These are phyloP conservation scores for Coemansia guatemalensis DNA, from an alignment of 192 early-diverging fungal species.

Conservation along the genomic window DNA sequence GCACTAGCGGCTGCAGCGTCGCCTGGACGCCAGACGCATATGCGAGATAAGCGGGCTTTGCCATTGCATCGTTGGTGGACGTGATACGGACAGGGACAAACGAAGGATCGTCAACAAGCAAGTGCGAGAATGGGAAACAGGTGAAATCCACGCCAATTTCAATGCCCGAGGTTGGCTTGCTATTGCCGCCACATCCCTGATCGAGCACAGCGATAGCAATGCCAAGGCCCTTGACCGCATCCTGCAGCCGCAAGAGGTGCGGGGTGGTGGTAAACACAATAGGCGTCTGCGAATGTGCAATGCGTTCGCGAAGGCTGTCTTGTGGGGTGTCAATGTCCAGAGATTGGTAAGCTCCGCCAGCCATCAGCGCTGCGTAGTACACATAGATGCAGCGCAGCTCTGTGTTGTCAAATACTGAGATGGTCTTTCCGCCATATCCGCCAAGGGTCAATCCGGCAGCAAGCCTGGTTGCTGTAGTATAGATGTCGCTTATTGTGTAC, in stretches of 20 bases:
- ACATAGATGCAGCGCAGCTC: conserved; percentile 42
- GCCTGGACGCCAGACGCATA: conserved; percentile 17
- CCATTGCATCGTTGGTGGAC: conserved; percentile 31
- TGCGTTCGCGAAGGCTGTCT: conserved; percentile 21
- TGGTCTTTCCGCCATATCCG: conserved; percentile 26
- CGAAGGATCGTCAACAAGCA: conserved; percentile 39
- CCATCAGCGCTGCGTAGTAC: conserved; percentile 49
- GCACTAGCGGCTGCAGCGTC: conserved; percentile 21
- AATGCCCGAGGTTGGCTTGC: neutral
- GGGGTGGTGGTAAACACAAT: conserved; percentile 29
- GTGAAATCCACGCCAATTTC: conserved; percentile 4
- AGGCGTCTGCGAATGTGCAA: conserved; percentile 22
- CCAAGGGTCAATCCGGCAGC: conserved; percentile 32
- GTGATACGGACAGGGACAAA: conserved; percentile 46
- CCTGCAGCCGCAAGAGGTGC: conserved; percentile 18
- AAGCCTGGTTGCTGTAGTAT: conserved; percentile 28
- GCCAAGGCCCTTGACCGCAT: conserved; percentile 13
- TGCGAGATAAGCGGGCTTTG: conserved; percentile 38
- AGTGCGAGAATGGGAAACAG: conserved; percentile 26
- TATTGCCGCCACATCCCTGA: conserved; percentile 2
- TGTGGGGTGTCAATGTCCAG: conserved; percentile 24
- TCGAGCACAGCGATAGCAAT: conserved; percentile 34
- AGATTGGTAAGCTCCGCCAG: conserved; percentile 50
- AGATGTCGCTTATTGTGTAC: conserved; percentile 46
- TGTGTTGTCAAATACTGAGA: conserved; percentile 42